Evolutionary conservation across 495 filamentous ascomycete genomes (phyloP).

Genomic region (Penicillium bialowiezense): DNA sequence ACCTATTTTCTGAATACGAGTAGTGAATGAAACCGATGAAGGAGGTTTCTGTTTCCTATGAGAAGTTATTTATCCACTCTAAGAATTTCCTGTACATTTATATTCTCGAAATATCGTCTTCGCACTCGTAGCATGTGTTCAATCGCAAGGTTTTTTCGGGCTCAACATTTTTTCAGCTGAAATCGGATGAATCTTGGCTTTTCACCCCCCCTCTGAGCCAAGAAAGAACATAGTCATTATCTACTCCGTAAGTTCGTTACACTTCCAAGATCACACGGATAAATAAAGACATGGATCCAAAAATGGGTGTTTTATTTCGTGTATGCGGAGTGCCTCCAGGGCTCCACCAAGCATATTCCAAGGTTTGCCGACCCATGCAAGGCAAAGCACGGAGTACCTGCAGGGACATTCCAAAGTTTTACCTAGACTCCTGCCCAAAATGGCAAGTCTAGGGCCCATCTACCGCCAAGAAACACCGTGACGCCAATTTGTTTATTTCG

Average conservation of each 20-base stretch:
- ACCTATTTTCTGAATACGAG: not conserved
- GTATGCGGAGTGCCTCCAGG: no score
- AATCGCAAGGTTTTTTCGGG: no score
- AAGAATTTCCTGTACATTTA: no score
- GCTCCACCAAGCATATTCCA: no score
- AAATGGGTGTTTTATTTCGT: not conserved
- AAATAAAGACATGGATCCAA: no score
- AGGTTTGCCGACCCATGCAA: not conserved
- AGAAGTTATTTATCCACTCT: no score
- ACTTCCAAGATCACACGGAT: not conserved
- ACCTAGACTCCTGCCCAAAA: conserved; percentile 3
- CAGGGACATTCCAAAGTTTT: not conserved
- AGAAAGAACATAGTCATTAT: no score
- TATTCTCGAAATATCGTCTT: not conserved
- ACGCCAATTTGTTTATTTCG: not conserved
- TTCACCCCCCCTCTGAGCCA: no score
- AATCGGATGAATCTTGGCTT: no score
- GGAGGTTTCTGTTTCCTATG: no score
- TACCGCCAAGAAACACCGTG: not conserved
- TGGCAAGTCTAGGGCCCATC: not conserved
- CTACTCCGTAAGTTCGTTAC: not conserved
- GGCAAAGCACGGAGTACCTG: conserved; percentile 1
- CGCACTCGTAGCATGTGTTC: not conserved
- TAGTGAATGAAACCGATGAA: conserved; percentile 5
- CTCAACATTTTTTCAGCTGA: no score